Evolutionary conservation across 495 filamentous ascomycete species (phyloP), one percentile per base, ranked within the genome.

Genomic region (Hyaloscypha finlandica): DNA sequence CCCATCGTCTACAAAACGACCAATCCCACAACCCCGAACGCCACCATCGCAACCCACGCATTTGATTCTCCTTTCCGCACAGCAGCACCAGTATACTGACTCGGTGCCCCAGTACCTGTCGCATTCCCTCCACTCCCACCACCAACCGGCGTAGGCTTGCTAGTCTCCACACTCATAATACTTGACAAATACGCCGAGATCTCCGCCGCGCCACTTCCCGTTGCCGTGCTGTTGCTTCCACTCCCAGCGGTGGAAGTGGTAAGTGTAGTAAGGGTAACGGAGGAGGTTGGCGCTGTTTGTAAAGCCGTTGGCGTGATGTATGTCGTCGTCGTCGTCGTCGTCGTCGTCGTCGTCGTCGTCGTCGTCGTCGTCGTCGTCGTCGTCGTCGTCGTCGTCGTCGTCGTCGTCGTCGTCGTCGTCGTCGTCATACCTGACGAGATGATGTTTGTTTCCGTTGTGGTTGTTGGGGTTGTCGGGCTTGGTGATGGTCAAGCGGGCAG

Each of bases 1-100:
- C 48, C 29, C n/a, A 65, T 20, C 31, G 8, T 58, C 31, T 52
- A 67, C 65, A 57, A 22, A 35, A 51, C 20, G 19, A 61, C 56
- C 45, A 63, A 56, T 16, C 65, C 22, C 3, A 29, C 42, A 52
- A 51, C 37, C 16, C 9, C 20, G 31, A 59, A 52, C 16, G 6
- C 65, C 33, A 62, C 59, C 58, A 67, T 37, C 25, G 29, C 60
- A 32, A 59, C 20, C 42, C 42, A 48, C 20, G 54, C 51, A 48
- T 51, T 58, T 29, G n/a, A 31, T 22, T 22, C 52, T 35, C 52
- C 29, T 4, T 25, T 59, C 64, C 25, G 60, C n/a, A 12, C 29
- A 14, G 51, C 65, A 14, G 58, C 59, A 37, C 65, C 65, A 2
- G 65, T 62, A 63, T 37, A 61, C 30, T 53, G 59, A 48, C n/a